Evolutionary conservation across 1,139 yeast genomes (phyloP), one percentile per base, ranked within the genome.

Genomic region (Yamadazyma siamensis): DNA sequence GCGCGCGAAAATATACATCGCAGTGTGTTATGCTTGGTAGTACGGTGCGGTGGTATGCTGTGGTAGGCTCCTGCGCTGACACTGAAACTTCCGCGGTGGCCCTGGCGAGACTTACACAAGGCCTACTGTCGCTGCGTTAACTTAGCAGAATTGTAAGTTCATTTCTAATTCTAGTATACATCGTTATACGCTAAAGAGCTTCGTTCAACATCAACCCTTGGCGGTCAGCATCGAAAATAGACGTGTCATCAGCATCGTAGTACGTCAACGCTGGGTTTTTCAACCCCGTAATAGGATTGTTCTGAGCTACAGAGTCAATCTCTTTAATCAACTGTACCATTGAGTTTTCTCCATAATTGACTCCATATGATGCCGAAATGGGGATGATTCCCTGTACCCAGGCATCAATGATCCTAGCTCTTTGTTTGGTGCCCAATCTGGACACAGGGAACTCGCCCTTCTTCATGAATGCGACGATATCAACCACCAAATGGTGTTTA

Each of bases 401-500:
- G 1, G 74, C 75, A 47, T 68, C 74, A 6, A 88, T 66, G 15
- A 87, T 73, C 38, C 76, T 69, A 2, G 82, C 81, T 31, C 97
- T 68, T 57, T 87, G 95, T 51, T 77, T 80, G 34, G 79, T 79
- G 11, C 89, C 88, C 32, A 81, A 60, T 43, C 87, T 62, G 16
- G 91, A 84, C 26, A 72, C 65, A 1, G 88, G 89, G 41, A 81
- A 75, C 26, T 69, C 76, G 0, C 79, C 82, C 31, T 66, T 67
- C 34, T 74, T 76, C 33, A 85, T 77, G 55, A 89, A 91, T 0
- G 89, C 85, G 29, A 94, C 84, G 27, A 88, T 73, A 54, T 91
- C 96, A 26, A 88, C 67, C n/a, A 87, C 75, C 36, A 91, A 61
- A 44, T 88, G 95, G 52, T 89, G 96, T 43, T 76, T 82, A 41